Base-by-base conservation (phyloP, 345 rosid genomes). In the Kandelia obovata region DNA sequence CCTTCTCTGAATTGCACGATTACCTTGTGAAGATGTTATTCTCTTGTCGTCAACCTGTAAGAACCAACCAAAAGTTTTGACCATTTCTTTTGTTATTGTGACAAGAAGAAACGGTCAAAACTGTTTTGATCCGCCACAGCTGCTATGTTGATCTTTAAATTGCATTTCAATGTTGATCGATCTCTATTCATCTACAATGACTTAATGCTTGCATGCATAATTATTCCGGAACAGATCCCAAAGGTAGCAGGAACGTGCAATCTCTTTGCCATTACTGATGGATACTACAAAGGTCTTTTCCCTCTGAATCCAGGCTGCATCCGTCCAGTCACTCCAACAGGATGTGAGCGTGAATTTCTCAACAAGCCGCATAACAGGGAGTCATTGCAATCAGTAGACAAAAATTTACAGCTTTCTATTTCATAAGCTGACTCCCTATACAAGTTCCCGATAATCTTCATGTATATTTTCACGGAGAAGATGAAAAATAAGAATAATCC, bases 281-380 rank as follows among this genome's bases (percentile, higher is more conserved):
- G 96, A 1, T 93, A 91, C 82, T 94, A 88, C 86, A 80, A 66
- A 69, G 78, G 84, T 6, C 84, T 94, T 32, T 94, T 94, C 28
- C 97, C 98, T 0, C 75, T 91, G 34, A 94, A 94, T 73, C 97
- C 98, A 2, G 91, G 96, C 55, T 68, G 88, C 61, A 91, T 94
- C 53, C 76, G 80, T 64, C 96, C 97, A 0, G 81, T 81, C 16
- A 71, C 73, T 68, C 91, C 96, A 31, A 74, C 79, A 1, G 85
- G 75, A 25, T 83, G 84, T 4, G 90, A 83, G 58, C 79, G 79
- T 62, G 83, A 79, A 21, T 64, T 57, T 43, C 87, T 87, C 31
- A 74, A 64, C 30, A 62, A 56, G 64, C 89, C 95, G 69, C 97
- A 94, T 81, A 70, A 79, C 58, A 84, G 97, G 80, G 86, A 80